Evolutionary conservation across 1,284 basidiomycete genomes (phyloP).

Genomic region (Apiotrichum domesticum): DNA sequence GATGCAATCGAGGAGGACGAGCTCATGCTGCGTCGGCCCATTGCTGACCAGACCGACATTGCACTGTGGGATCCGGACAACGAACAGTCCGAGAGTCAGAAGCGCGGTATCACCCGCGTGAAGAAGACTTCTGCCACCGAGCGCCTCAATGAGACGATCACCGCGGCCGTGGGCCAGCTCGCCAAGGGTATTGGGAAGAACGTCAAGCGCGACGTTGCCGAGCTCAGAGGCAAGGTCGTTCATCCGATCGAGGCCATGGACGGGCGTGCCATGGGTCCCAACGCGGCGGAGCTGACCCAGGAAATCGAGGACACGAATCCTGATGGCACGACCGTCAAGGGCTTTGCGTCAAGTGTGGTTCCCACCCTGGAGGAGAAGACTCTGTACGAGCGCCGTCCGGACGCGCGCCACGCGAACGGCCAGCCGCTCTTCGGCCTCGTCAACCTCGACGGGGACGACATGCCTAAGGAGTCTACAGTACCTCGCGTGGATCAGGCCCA

Average conservation of each 20-base stretch:
- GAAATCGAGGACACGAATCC: slow-evolving; percentile 58
- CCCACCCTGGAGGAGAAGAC: slow-evolving; percentile 68
- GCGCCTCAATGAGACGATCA: slow-evolving; percentile 32
- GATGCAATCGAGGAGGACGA: slow-evolving; percentile 78
- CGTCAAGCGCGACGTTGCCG: slow-evolving; percentile 40
- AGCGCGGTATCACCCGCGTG: slow-evolving; percentile 41
- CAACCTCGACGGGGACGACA: background rate
- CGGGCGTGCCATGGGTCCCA: slow-evolving; percentile 29
- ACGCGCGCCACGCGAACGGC: slow-evolving; percentile 40
- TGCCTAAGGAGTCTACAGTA: slow-evolving; percentile 24
- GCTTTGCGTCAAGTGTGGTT: slow-evolving; percentile 61
- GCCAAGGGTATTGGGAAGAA: slow-evolving; percentile 45
- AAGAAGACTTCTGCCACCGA: slow-evolving; percentile 35
- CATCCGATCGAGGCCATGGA: slow-evolving; percentile 24
- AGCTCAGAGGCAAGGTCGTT: slow-evolving; percentile 51
- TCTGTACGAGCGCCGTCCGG: slow-evolving; percentile 49
- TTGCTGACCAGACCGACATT: slow-evolving; percentile 54
- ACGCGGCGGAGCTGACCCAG: slow-evolving; percentile 40
- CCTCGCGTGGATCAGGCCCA: no score
- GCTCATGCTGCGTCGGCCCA: slow-evolving; percentile 57
- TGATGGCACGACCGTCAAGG: slow-evolving; percentile 48
- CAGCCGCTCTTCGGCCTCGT: slow-evolving; percentile 37
- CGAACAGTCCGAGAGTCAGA: slow-evolving; percentile 56
- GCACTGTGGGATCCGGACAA: slow-evolving; percentile 72
- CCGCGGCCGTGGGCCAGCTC: slow-evolving; percentile 29